These are phyloP conservation scores for Poronia punctata DNA, from an alignment of 495 filamentous ascomycete genomes.

Conservation along the genomic window DNA sequence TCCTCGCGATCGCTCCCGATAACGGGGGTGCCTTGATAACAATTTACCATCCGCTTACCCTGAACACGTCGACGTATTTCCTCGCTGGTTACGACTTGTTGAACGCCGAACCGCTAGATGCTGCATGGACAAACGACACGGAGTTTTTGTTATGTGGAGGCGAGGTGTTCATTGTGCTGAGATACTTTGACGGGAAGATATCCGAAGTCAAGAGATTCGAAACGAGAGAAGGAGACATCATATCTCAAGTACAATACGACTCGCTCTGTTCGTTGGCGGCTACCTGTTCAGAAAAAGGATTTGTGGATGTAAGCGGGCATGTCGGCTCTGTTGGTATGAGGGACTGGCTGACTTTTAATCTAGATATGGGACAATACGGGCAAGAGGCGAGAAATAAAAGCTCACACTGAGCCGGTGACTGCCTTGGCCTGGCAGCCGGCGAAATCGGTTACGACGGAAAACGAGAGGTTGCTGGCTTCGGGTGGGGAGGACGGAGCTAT, in stretches of 20 bases:
- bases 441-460: constrained; percentile 23
- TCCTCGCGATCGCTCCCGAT: constrained; percentile 51
- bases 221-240: constrained; percentile 33
- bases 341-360: constrained; percentile 10
- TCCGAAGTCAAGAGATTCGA: constrained; percentile 31
- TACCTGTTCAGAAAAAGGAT: constrained; percentile 43
- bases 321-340: not conserved
- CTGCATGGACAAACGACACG: constrained; percentile 51
- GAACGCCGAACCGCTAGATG: constrained; percentile 43
- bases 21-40: constrained; percentile 42
- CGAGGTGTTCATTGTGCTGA: constrained; percentile 38
- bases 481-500: constrained; percentile 57
- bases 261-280: constrained; percentile 37
- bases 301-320: constrained; percentile 41
- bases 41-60: constrained; percentile 37
- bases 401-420: constrained; percentile 43
- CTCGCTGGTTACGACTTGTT: constrained; percentile 39
- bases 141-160: constrained; percentile 56
- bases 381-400: constrained; percentile 37
- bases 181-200: constrained; percentile 32
- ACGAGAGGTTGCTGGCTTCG: constrained; percentile 45
- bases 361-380: constrained; percentile 47
- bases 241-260: constrained; percentile 45
- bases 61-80: constrained; percentile 33
- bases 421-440: constrained; percentile 46